Base-by-base conservation (phyloP, 306 rosid genomes). In the Rosa rugosa region DNA sequence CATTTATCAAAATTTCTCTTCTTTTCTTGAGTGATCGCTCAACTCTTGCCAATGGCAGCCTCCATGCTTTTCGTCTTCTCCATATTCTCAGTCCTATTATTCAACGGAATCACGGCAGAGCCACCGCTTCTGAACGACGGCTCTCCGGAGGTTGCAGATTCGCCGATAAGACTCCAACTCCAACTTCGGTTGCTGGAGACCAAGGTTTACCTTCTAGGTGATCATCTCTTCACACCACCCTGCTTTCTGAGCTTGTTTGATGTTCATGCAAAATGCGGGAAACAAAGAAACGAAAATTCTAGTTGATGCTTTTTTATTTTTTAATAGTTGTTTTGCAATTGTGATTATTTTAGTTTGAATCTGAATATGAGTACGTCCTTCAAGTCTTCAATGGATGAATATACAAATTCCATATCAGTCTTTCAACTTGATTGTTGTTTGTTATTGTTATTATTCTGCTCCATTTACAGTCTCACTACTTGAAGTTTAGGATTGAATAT, bases 201-300 rank as follows among this genome's bases (percentile, higher is more conserved):
- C 75, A 75, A 44, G 73, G 68, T 83, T 45, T 79, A 76, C 18
- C 73, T 74, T 59, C 63, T 83, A 49, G 77, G 77, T 83, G 41
- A 74, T 12, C 25, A 36, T 70, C 31, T 45, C 18, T 17, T 50
- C 56, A 4, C 20, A 50, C 56, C n/a, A 50, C 56, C 56, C 40
- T 69, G 17, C 64, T 44, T 47, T 34, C 4, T 5, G 36, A 31
- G 8, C 6, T 74, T 80, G 47, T 74, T 72, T 57, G n/a, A 4
- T 22, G 12, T 18, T 25, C 14, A 18, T 23, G 31, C 20, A 57
- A 78, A 73, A 6, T 68, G 18, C 22, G 11, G 51, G 41, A 53
- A 66, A 27, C 34, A 18, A 11, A 14, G 1, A 67, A 67, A 67
- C 7, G 6, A 67, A 41, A 67, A 4, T 67, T 67, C 11, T 41